Percentiles rank a stretch among this genome's conserved stretches.
phyloP scores from a whole-genome alignment of 352 stramenopile species.

The Blastocystis sp. region DNA sequence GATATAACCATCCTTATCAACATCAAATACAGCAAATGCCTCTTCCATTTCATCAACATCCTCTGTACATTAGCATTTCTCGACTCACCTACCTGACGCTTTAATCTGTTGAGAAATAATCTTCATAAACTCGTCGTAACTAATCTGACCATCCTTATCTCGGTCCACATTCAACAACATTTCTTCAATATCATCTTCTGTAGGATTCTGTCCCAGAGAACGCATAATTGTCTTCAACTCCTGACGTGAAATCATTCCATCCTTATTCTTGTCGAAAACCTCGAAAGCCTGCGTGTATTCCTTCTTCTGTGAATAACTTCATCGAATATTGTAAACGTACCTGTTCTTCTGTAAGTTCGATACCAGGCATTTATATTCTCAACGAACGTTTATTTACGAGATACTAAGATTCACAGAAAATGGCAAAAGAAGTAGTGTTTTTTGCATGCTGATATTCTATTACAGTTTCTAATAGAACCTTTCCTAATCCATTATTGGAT shows the following conservation, averaged over 20 bases:
- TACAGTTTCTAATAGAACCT: no score
- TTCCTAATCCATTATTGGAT: no score
- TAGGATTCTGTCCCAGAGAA: conserved; percentile 65
- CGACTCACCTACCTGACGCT: conserved; percentile 22
- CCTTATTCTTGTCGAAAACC: conserved; percentile 66
- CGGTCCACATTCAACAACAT: conserved; percentile 66
- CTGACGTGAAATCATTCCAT: conserved; percentile 65
- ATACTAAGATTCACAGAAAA: background rate
- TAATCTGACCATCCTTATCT: conserved; percentile 65
- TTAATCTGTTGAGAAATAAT: conserved; percentile 66
- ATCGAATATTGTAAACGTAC: background rate
- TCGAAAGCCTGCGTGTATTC: conserved; percentile 67
- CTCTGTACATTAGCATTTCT: conserved; percentile 31
- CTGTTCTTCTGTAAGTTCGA: conserved; percentile 59
- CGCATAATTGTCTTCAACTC: conserved; percentile 66
- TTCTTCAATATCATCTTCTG: conserved; percentile 66
- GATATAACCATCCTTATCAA: conserved; percentile 63
- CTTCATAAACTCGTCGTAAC: conserved; percentile 67
- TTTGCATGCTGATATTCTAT: no score
- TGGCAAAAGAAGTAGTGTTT: no score
- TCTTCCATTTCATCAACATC: conserved; percentile 65
- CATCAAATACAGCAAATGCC: conserved; percentile 64
- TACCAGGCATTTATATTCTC: conserved; percentile 1
- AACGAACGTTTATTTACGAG: background rate
- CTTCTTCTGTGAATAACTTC: conserved; percentile 55